phyloP scores from a whole-genome alignment of 805 yeast species.

The Yarrowia phangngaensis region DNA sequence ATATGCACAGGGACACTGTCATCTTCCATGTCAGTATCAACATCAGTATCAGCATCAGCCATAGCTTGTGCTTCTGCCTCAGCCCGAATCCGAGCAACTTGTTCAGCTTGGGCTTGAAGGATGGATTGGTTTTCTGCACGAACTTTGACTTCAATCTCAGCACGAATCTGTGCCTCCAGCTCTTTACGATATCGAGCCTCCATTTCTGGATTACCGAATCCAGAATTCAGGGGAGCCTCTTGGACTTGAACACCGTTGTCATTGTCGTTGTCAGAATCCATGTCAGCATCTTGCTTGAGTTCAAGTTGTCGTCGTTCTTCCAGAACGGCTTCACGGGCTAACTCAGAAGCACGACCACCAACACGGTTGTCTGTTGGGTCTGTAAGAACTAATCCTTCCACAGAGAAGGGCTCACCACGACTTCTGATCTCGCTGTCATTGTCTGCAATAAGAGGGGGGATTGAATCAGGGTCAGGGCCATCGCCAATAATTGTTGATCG shows the following conservation, averaged over 20 bases:
- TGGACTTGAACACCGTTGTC: constrained; percentile 7
- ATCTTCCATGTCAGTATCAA: constrained; percentile 6
- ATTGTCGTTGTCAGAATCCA: constrained; percentile 1
- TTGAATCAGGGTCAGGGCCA: constrained; percentile 9
- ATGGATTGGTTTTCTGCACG: constrained; percentile 18
- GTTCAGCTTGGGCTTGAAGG: constrained; percentile 18
- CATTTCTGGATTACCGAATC: constrained; percentile 8
- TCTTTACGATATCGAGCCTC: constrained; percentile 13
- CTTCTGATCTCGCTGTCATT: constrained; percentile 16
- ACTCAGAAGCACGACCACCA: constrained; percentile 15
- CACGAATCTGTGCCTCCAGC: constrained; percentile 4
- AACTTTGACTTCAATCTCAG: constrained; percentile 5
- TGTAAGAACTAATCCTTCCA: constrained; percentile 6
- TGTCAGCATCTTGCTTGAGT: not conserved
- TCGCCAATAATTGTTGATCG: constrained; percentile 14
- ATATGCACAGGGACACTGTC: constrained; percentile 1
- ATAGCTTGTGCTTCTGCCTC: constrained; percentile 16
- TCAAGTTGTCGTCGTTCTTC: constrained; percentile 9
- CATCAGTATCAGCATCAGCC: constrained; percentile 19
- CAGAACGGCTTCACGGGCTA: constrained; percentile 9
- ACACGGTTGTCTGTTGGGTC: not conserved
- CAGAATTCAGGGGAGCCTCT: constrained; percentile 1
- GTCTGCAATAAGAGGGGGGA: constrained; percentile 14
- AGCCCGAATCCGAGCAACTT: constrained; percentile 18
- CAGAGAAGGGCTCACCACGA: constrained; percentile 16